Evolutionary conservation across 768 basidiomycete genomes (phyloP).

Genomic region (Russula compacta): DNA sequence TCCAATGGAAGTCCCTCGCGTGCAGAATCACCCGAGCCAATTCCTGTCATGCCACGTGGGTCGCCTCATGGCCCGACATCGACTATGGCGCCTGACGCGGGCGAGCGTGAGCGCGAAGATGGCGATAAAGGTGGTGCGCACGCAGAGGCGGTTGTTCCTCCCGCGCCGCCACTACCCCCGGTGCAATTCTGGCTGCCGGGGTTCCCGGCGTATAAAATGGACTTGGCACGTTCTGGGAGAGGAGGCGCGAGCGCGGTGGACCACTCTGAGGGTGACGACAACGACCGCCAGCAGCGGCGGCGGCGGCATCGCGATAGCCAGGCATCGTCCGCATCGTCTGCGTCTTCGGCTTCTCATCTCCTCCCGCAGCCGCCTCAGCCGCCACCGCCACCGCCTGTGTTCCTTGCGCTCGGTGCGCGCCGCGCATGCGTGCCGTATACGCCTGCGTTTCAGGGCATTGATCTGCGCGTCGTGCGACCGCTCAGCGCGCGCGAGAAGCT

Average conservation of each 20-base stretch:
- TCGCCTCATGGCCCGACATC: not conserved
- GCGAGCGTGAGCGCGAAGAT: not conserved
- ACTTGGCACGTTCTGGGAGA: not conserved
- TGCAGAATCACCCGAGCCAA: not conserved
- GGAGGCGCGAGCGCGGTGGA: not conserved
- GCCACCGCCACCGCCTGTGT: slow-evolving; percentile 13
- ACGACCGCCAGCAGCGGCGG: too few species aligned
- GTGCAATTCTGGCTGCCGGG: slow-evolving; percentile 21
- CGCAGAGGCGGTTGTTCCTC: slow-evolving; percentile 8
- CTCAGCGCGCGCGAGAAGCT: slow-evolving; percentile 19
- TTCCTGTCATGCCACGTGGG: slow-evolving; percentile 1
- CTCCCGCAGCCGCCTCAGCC: not conserved
- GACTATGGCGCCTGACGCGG: not conserved
- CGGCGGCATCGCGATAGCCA: not conserved
- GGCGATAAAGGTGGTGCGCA: not conserved
- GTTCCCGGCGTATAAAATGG: slow-evolving; percentile 11
- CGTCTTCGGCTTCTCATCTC: not conserved
- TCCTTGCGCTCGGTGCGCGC: slow-evolving; percentile 19
- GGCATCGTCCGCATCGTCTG: not conserved
- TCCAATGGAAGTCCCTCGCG: not conserved
- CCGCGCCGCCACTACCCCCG: slow-evolving; percentile 13
- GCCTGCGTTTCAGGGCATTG: slow-evolving; percentile 19
- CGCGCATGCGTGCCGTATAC: slow-evolving; percentile 20
- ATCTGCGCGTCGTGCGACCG: slow-evolving; percentile 17
- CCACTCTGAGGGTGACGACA: not conserved